Evolutionary conservation across 805 yeast genomes (phyloP), one percentile per base, ranked within the genome.

Genomic region (Yamadazyma phyllophila): DNA sequence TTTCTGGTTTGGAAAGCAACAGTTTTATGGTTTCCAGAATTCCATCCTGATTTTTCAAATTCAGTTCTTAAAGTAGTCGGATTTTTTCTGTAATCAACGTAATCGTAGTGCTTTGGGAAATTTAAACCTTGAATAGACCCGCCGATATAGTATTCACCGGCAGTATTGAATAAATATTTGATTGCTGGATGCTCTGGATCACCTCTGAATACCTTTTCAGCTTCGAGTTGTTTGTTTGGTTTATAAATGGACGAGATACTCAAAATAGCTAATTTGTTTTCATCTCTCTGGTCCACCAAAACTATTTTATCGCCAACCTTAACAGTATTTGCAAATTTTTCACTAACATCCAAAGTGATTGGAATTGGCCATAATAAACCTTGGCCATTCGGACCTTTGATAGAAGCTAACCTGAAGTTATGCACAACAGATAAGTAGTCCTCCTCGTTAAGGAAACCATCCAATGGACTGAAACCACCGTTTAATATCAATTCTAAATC

Each of bases 1-100:
- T 91, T 91, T 74, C 98, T 82, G 36, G 98, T 91, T 74, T 91
- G 98, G 84, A 91, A 91, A 29, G 98, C 98, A 39, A 91, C 98
- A 45, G 91, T 87, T 43, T 66, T 61, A 46, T 71, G 66, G 59
- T 82, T 77, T 59, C 81, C 78, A 58, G 82, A 77, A 59, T 80
- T 77, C 97, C 97, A 91, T 54, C 88, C 85, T 63, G 85, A 82
- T 58, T 80, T 78, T 50, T 71, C 66, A 61, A 92, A 92, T 72
- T 91, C 96, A 17, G 82, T 69, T 69, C 98, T 83, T 59, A 91
- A 78, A 69, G 90, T 96, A 24, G 88, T 81, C 26, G 98, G 98
- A 24, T 96, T 87, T 70, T 85, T 85, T 66, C 98, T 82, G 53
- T 85, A 75, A 43, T 84, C 92, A 24, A 86, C 83, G 66, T 91